Conservation (phyloP, 2,329 filamentous ascomycete genomes). For the Venturia carpophila region DNA sequence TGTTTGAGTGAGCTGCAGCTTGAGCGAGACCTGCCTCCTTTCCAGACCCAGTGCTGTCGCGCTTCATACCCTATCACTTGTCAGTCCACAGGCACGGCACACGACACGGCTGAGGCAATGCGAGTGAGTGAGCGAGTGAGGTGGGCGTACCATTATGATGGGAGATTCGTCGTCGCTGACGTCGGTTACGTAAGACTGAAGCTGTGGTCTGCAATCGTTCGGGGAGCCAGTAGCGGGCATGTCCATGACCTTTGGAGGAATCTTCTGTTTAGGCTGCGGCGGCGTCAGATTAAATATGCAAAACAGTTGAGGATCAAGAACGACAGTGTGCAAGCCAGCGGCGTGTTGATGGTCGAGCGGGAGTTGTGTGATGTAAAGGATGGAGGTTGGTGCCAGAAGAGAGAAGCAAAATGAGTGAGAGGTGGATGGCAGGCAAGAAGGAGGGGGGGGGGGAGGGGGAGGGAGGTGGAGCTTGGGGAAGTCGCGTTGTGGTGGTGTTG, state of each 20-base stretch:
- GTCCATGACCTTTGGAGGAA: not conserved
- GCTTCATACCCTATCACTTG: not conserved
- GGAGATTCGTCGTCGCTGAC: slow-evolving; percentile 6
- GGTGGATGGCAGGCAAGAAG: slow-evolving; percentile 7
- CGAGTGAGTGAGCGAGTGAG: not conserved
- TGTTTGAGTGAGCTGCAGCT: not conserved
- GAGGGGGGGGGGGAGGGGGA: not conserved
- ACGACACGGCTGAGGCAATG: not conserved
- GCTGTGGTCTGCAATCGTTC: not conserved
- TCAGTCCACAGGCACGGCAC: not conserved
- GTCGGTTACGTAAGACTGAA: slow-evolving; percentile 3
- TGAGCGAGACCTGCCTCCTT: not conserved
- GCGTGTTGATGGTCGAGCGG: not conserved
- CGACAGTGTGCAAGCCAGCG: not conserved
- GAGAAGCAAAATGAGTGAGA: slow-evolving; percentile 4
- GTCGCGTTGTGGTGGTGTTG: not conserved
- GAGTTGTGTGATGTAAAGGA: not conserved
- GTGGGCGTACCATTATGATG: not conserved
- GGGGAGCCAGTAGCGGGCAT: slow-evolving; percentile 7
- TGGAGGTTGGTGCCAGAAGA: not conserved
- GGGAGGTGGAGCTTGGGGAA: not conserved
- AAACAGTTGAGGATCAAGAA: not conserved
- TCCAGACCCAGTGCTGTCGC: slow-evolving; percentile 1
- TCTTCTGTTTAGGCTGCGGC: not conserved
- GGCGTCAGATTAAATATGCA: slow-evolving; percentile 7